Base-by-base conservation (phyloP, 177 flowering plant genomes). In the Telopea speciosissima region DNA sequence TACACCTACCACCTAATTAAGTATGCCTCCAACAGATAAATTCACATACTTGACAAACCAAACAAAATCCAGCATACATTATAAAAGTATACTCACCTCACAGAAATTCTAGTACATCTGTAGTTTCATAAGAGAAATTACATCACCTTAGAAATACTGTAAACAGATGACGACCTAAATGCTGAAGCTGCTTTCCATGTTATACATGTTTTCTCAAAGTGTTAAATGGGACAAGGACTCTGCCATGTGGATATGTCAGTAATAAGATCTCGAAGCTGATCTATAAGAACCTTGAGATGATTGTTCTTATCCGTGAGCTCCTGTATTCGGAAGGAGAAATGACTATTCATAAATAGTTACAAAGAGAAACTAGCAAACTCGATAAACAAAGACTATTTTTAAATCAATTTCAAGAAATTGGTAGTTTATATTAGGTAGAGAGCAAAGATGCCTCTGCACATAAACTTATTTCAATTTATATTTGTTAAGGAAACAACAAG, bases 221-320 rank as follows among this genome's bases (percentile, higher is more conserved):
- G 73, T 88, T 80, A 87, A 56, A 85, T 69, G 7, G 94, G 80
- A 78, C 90, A 84, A 67, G 96, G 94, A 72, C 96, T 93, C 82
- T 92, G 96, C 98, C 98, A 93, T 45, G 89, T 84, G 23, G 96
- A 85, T 74, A 93, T 76, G 74, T 93, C 98, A 5, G 78, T 78
- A 63, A 92, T 79, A 62, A 93, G 90, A 36, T 84, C 89, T 31
- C 97, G 88, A 26, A 92, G 79, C 78, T 90, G 96, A 77, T 92
- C 93, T 62, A 92, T 90, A 63, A 92, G 90, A 74, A 72, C 73
- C 78, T 92, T 92, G 65, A 90, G 70, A 79, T 84, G 52, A 69
- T 72, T 76, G 76, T 92, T 92, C 87, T 92, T 94, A 65, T 77
- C 76, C 40, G 83, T 85, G 67, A 94, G 83, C 75, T 89, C 95